Evolutionary conservation across 2,329 filamentous ascomycete species (phyloP).

Genomic region (Pseudogymnoascus verrucosus): DNA sequence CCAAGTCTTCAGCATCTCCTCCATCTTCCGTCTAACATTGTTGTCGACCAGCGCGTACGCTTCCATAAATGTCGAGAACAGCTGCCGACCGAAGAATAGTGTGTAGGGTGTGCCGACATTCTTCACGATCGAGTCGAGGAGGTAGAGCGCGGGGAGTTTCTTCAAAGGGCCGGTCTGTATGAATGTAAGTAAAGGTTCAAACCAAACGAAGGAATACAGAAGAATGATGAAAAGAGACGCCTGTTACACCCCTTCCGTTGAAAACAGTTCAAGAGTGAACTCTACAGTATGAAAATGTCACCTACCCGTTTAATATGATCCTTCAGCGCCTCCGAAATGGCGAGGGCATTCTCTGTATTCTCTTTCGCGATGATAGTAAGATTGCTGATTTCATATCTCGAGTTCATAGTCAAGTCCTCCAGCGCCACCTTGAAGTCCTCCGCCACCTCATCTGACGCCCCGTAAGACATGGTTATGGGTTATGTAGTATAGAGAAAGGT

Average conservation of each 20-base stretch:
- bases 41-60: conserved; percentile 85
- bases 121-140: conserved; percentile 96
- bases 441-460: conserved; percentile 70
- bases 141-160: conserved; percentile 92
- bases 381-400: conserved; percentile 93
- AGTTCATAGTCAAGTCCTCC: conserved; percentile 84
- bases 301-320: conserved; percentile 93
- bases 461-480: conserved; percentile 54
- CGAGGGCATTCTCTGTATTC: conserved; percentile 90
- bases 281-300: conserved; percentile 16
- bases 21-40: conserved; percentile 78
- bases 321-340: conserved; percentile 82
- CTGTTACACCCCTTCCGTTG: conserved; percentile 15
- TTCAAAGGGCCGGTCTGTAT: conserved; percentile 73
- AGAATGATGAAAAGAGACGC: conserved; percentile 15
- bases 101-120: conserved; percentile 98
- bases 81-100: conserved; percentile 81
- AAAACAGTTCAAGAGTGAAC: conserved; percentile 9
- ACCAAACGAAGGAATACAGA: conserved; percentile 21
- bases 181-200: conserved; percentile 32
- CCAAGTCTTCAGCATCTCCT: conserved; percentile 97
- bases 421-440: conserved; percentile 91
- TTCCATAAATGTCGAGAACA: conserved; percentile 95
- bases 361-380: conserved; percentile 96
- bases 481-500: conserved; percentile 5